Percentiles rank a stretch among this genome's conserved stretches.
phyloP scores from a whole-genome alignment of 192 early-diverging fungal species.

The Entomortierella lignicola region DNA sequence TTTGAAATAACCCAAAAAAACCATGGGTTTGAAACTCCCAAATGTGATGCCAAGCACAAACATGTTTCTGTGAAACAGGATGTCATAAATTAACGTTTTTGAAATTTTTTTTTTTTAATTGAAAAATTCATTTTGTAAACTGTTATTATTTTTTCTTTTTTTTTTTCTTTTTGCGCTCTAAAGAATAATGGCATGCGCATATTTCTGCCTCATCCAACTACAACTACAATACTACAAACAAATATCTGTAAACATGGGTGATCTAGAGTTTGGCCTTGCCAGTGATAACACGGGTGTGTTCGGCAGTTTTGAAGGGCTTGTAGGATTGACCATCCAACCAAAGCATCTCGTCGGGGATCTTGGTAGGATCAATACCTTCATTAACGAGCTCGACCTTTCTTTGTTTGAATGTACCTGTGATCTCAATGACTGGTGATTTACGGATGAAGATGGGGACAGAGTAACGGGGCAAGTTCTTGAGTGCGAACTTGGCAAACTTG shows the following conservation, averaged over 20 bases:
- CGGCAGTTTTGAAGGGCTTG: slow-evolving; percentile 51
- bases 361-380: slow-evolving; percentile 60
- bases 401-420: slow-evolving; percentile 67
- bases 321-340: slow-evolving; percentile 61
- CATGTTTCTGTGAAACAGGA: too few species aligned
- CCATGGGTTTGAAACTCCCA: too few species aligned
- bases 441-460: slow-evolving; percentile 76
- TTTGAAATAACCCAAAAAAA: too few species aligned
- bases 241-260: too few species aligned
- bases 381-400: slow-evolving; percentile 60
- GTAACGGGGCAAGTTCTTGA: slow-evolving; percentile 67
- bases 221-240: too few species aligned
- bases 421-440: slow-evolving; percentile 63
- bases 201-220: neutral
- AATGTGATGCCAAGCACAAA: too few species aligned
- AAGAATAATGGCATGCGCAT: neutral
- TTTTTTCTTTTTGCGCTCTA: slow-evolving; percentile 1
- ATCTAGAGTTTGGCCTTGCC: slow-evolving; percentile 42
- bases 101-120: neutral
- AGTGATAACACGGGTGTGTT: slow-evolving; percentile 32
- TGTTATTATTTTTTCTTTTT: slow-evolving; percentile 6
- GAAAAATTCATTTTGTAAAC: neutral
- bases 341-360: slow-evolving; percentile 54
- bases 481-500: slow-evolving; percentile 56
- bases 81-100: too few species aligned